These are phyloP conservation scores for Barbarea vulgaris DNA, from an alignment of 345 rosid species.

Conservation along the genomic window DNA sequence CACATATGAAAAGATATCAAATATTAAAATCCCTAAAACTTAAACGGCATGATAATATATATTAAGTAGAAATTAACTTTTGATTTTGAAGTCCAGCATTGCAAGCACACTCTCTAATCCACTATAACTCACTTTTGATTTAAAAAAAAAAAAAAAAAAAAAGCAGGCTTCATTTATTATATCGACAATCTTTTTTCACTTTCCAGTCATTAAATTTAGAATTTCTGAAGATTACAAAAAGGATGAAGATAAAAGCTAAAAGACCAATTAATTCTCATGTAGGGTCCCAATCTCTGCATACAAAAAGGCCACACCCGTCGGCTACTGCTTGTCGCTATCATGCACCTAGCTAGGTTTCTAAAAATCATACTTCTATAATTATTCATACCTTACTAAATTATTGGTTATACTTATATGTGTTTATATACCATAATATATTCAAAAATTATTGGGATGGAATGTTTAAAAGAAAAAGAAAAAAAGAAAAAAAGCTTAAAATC, in stretches of 20 bases:
- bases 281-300: slow-evolving; percentile 32
- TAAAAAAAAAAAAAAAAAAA: background rate
- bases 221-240: slow-evolving; percentile 27
- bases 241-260: slow-evolving; percentile 29
- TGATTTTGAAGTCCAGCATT: slow-evolving; percentile 28
- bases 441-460: slow-evolving; percentile 17
- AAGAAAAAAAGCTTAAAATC: slow-evolving; percentile 57
- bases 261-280: slow-evolving; percentile 40
- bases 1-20: slow-evolving; percentile 4
- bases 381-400: slow-evolving; percentile 23
- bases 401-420: background rate
- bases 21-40: background rate
- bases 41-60: slow-evolving; percentile 37
- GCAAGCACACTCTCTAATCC: slow-evolving; percentile 34
- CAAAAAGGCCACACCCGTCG: slow-evolving; percentile 44
- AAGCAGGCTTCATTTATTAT: background rate
- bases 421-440: slow-evolving; percentile 30
- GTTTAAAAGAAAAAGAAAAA: slow-evolving; percentile 6
- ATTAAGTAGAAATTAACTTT: slow-evolving; percentile 12
- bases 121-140: slow-evolving; percentile 9
- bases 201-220: slow-evolving; percentile 21
- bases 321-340: slow-evolving; percentile 42
- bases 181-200: background rate
- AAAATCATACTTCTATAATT: slow-evolving; percentile 22
- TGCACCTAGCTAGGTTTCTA: slow-evolving; percentile 16